Evolutionary conservation across 371 early-diverging fungal genomes (phyloP).

Genomic region (Mortierella sp.): DNA sequence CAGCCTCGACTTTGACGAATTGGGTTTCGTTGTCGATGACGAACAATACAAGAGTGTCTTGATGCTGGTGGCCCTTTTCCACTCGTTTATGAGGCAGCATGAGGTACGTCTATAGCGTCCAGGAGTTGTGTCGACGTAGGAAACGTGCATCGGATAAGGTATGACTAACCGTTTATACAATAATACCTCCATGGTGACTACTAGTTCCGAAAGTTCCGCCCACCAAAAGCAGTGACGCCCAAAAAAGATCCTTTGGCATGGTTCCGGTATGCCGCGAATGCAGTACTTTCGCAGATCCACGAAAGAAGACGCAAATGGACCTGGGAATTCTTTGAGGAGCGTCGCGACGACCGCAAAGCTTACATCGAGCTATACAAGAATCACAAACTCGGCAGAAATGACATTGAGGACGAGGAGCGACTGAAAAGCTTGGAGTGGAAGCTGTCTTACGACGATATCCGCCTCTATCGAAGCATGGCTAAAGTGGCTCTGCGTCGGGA

Average conservation of each 20-base stretch:
- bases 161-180: not conserved
- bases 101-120: constrained; percentile 58
- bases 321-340: constrained; percentile 85
- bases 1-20: constrained; percentile 87
- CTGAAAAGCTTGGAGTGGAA: constrained; percentile 80
- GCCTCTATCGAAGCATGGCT: constrained; percentile 89
- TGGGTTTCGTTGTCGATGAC: constrained; percentile 90
- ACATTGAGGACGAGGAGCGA: constrained; percentile 61
- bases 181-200: not conserved
- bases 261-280: constrained; percentile 86
- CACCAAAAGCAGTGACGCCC: constrained; percentile 80
- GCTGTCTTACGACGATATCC: constrained; percentile 89
- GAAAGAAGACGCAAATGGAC: constrained; percentile 87
- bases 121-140: not conserved
- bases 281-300: constrained; percentile 82
- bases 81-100: constrained; percentile 76
- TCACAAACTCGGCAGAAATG: constrained; percentile 64
- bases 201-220: constrained; percentile 87
- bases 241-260: constrained; percentile 84
- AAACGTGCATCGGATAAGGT: not conserved
- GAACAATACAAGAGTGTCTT: constrained; percentile 89
- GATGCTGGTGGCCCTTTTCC: constrained; percentile 84
- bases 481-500: constrained; percentile 77
- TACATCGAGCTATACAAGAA: constrained; percentile 86
- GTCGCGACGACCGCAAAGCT: constrained; percentile 83